A percentile compares a stretch with the other conserved stretches of the same genome.
These are phyloP conservation scores for Aspergillus mulundensis DNA, from an alignment of 495 filamentous ascomycete species.

Conservation along the genomic window DNA sequence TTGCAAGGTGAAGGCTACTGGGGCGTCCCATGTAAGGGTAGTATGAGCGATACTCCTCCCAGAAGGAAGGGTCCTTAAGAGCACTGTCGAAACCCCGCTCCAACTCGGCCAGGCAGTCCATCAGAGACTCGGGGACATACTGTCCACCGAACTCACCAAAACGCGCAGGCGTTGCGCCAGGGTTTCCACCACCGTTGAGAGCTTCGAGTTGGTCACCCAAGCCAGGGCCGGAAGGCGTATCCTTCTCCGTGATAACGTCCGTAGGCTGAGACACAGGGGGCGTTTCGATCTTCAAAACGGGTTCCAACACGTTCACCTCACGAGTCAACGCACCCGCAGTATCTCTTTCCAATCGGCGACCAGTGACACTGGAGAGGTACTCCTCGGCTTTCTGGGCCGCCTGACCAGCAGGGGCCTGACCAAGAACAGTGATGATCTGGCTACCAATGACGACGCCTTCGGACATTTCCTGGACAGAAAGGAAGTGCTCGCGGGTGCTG, in stretches of 20 bases:
- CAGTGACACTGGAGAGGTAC: conserved; percentile 78
- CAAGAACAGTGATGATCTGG: conserved; percentile 80
- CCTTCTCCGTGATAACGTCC: conserved; percentile 57
- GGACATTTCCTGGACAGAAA: conserved; percentile 74
- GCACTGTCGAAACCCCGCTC: conserved; percentile 87
- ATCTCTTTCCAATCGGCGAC: conserved; percentile 47
- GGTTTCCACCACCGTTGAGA: conserved; percentile 53
- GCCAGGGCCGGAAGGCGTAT: conserved; percentile 55
- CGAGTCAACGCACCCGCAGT: conserved; percentile 28
- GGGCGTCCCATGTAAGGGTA: conserved; percentile 98
- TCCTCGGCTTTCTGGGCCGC: conserved; percentile 73
- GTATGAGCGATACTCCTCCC: conserved; percentile 94
- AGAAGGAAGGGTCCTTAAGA: conserved; percentile 83
- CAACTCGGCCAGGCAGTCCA: conserved; percentile 91
- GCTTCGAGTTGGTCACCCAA: conserved; percentile 70
- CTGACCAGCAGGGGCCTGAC: conserved; percentile 64
- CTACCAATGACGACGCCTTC: conserved; percentile 98
- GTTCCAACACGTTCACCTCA: conserved; percentile 49
- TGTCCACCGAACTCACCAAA: conserved; percentile 99
- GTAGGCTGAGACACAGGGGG: conserved; percentile 33
- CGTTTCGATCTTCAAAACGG: conserved; percentile 52
- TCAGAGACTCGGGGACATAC: conserved; percentile 95
- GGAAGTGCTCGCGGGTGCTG: conserved; percentile 90
- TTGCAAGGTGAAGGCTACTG: conserved; percentile 82
- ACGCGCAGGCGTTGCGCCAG: conserved; percentile 63